phyloP scores from a whole-genome alignment of 192 early-diverging fungal species.

The Mortierella claussenii region DNA sequence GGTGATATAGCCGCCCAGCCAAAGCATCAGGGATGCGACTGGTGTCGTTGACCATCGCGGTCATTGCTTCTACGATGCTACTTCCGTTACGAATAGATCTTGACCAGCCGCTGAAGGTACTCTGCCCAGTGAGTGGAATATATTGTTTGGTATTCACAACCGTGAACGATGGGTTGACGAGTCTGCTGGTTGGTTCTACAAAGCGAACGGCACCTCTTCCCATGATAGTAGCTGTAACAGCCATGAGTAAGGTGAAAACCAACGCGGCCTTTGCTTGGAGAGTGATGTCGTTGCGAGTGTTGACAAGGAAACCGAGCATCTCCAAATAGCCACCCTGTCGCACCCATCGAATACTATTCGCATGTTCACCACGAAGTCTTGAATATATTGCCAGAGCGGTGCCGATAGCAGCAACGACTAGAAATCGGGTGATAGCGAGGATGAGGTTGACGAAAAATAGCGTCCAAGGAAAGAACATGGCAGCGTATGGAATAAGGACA shows the following conservation, averaged over 20 bases:
- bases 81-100: neutral
- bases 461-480: neutral
- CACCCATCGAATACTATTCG: conserved; percentile 7
- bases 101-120: neutral
- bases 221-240: neutral
- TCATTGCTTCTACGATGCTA: neutral
- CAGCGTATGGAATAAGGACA: neutral
- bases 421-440: neutral
- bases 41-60: neutral
- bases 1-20: neutral
- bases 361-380: conserved; percentile 1
- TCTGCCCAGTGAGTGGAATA: neutral
- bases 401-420: neutral
- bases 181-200: neutral
- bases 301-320: conserved; percentile 1
- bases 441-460: conserved; percentile 1
- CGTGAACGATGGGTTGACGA: neutral
- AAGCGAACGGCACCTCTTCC: neutral
- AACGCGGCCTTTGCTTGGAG: neutral
- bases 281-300: conserved; percentile 2
- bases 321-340: conserved; percentile 5
- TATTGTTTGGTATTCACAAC: neutral
- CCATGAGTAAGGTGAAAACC: neutral
- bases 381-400: neutral
- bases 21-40: neutral